Evolutionary conservation across 805 yeast species (phyloP).

Genomic region (Candida silvatica): DNA sequence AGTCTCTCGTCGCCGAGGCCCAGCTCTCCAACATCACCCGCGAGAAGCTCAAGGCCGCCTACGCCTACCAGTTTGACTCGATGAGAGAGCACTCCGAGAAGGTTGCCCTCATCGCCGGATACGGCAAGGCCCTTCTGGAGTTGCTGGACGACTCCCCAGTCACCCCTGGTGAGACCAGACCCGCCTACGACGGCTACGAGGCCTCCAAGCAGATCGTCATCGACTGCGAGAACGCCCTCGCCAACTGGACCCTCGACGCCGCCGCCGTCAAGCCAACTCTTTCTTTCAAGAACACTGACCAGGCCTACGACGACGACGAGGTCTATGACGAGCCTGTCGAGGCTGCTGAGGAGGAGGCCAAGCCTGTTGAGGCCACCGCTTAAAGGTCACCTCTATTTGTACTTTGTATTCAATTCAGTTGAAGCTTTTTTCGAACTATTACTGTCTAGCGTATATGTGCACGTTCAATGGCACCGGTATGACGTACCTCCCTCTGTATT

Average conservation of each 20-base stretch:
- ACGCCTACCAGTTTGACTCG: slow-evolving; percentile 78
- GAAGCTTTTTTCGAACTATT: background rate
- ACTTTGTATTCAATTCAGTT: slow-evolving; percentile 2
- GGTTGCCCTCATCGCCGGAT: slow-evolving; percentile 78
- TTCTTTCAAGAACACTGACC: slow-evolving; percentile 41
- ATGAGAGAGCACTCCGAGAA: slow-evolving; percentile 81
- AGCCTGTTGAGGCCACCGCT: slow-evolving; percentile 17
- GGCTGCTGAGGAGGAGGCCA: slow-evolving; percentile 21
- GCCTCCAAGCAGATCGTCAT: slow-evolving; percentile 82
- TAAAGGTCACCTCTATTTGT: slow-evolving; percentile 7
- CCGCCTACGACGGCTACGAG: slow-evolving; percentile 83
- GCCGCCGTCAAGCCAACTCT: slow-evolving; percentile 80
- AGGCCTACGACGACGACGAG: slow-evolving; percentile 17
- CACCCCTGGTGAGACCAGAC: slow-evolving; percentile 89
- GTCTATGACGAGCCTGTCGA: slow-evolving; percentile 48
- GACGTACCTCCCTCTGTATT: slow-evolving; percentile 11
- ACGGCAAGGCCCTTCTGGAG: slow-evolving; percentile 81
- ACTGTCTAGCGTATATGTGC: slow-evolving; percentile 16
- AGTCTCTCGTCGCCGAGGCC: slow-evolving; percentile 85
- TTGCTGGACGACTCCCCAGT: slow-evolving; percentile 79
- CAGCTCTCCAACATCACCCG: slow-evolving; percentile 84
- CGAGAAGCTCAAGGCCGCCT: slow-evolving; percentile 79
- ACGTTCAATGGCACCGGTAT: slow-evolving; percentile 15
- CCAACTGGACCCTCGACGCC: slow-evolving; percentile 75
- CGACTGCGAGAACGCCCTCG: slow-evolving; percentile 77